These are phyloP conservation scores for Scedosporium aurantiacum DNA, from an alignment of 2,329 filamentous ascomycete species.

Conservation along the genomic window DNA sequence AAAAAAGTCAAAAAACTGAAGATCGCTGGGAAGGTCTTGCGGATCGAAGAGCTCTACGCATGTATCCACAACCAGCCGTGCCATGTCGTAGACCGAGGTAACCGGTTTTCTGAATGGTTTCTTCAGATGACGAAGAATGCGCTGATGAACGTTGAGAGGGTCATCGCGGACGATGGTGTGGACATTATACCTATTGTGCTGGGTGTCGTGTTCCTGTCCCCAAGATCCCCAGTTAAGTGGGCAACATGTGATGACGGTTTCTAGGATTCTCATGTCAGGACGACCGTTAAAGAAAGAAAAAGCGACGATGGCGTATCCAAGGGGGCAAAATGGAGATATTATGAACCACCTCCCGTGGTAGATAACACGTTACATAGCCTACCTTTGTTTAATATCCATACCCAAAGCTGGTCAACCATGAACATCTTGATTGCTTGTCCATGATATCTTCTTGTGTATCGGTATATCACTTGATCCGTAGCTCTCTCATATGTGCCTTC, in stretches of 20 bases:
- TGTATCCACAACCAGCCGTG: conserved; percentile 6
- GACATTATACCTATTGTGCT: not conserved
- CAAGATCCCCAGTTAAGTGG: conserved; percentile 6
- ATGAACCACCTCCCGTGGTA: not conserved
- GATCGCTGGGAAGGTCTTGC: conserved; percentile 3
- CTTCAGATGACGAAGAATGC: not conserved
- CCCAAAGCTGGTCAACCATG: conserved; percentile 8
- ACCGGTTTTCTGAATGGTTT: not conserved
- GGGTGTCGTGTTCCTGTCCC: not conserved
- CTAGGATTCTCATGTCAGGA: not conserved
- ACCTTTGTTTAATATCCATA: conserved; percentile 6
- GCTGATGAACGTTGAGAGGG: not conserved
- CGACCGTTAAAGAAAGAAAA: not conserved
- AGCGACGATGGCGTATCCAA: not conserved
- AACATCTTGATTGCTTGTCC: conserved; percentile 6
- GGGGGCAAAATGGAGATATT: not conserved
- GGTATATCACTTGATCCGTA: conserved; percentile 9
- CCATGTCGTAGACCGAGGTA: conserved; percentile 7
- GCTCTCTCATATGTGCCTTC: conserved; percentile 3
- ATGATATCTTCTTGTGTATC: conserved; percentile 6
- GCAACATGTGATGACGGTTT: conserved; percentile 7
- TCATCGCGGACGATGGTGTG: not conserved
- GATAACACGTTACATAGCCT: not conserved
- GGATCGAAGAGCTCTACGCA: conserved; percentile 10
- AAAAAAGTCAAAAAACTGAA: conserved; percentile 9